Evolutionary conservation across 2,329 filamentous ascomycete species (phyloP), one percentile per base, ranked within the genome.

Genomic region (Pestalotiopsis sp.): DNA sequence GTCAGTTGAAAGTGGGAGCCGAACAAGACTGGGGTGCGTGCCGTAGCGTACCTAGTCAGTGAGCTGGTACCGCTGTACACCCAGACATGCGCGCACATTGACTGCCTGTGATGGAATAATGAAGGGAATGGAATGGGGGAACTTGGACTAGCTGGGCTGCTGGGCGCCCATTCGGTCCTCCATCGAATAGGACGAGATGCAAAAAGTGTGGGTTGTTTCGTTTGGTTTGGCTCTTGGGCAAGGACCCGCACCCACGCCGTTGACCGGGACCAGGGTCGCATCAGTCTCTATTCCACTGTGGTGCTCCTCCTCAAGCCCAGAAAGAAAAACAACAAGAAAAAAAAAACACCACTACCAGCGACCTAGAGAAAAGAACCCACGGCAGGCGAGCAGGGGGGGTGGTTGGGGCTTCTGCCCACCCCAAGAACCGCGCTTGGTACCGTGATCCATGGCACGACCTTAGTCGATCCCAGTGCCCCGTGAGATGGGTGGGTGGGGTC

Each of bases 161-260:
- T n/a, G 13, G 17, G n/a, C 26, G 22, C 56, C n/a, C 10, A 24
- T 11, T 58, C 56, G 26, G 30, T 58, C 24, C 24, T 39, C 58
- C 30, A 60, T 39, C 58, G 58, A 60, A 60, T 60, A 30, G 58
- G 58, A 60, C n/a, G 20, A 35, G 26, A 60, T 60, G 44, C 26
- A 38, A 40, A 61, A 61, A 22, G 26, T 26, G 59, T 38, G 44
- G 62, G 40, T 56, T 55, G 62, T 65, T 65, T 65, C 62, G 62
- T 65, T 65, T 65, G 24, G 62, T 65, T 65, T 65, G 62, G 62
- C 40, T 38, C 52, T 40, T 26, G 13, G 59, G 44, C 11, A 9
- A 26, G 24, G 20, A 38, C 40, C 44, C 40, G 26, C 44, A 65
- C 48, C 62, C 62, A 56, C 62, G 52, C 40, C 62, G 60, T 63